Base-by-base conservation (phyloP, 1,284 basidiomycete species). In the Puccinia horiana region DNA sequence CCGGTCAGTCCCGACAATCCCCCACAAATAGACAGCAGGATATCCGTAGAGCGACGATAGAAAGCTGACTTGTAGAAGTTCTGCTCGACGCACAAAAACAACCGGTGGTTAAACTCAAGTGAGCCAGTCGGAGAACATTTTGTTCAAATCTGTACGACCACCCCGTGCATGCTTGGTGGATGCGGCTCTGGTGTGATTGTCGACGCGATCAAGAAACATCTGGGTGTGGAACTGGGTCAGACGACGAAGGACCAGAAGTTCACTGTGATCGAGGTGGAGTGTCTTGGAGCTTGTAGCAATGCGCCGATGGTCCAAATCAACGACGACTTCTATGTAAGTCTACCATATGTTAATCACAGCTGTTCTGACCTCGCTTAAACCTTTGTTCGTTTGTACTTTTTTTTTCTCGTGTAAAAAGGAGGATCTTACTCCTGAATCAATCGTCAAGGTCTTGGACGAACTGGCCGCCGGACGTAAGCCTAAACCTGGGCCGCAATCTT, bases 251-350 rank as follows among this genome's bases (percentile, higher is more conserved):
- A 99, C 87, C 94, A 94, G 79, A 96, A 96, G 88, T 99, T 98
- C 88, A 98, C 97, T 9, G 91, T 99, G 72, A 91, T 99, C 83
- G 96, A 99, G 88, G 96, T 99, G 61, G 96, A 99, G 88, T 99
- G 96, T 88, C 92, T 98, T 85, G 96, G 96, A 83, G 97, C 96
- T 74, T 99, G 96, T 88, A 93, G 93, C 85, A 99, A 98, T 88
- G 97, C 97, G n/a, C 96, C 96, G 16, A 99, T 99, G 96, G 90
- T 99, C 88, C 95, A 93, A 85, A 91, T 99, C 86, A 93, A 93
- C 76, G 97, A 99, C 86, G 95, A 98, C 87, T 99, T 94, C 89
- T 99, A 96, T 88, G 94, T 94, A 85, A 84, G 92, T 89, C 32
- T 40, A 37, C 56, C 14, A 74, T 56, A 63, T 58, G 74, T 84